Percentiles rank a stretch among this genome's conserved stretches.
These are phyloP conservation scores for Coprinopsis sp. DNA, from an alignment of 768 basidiomycete species.

Conservation along the genomic window DNA sequence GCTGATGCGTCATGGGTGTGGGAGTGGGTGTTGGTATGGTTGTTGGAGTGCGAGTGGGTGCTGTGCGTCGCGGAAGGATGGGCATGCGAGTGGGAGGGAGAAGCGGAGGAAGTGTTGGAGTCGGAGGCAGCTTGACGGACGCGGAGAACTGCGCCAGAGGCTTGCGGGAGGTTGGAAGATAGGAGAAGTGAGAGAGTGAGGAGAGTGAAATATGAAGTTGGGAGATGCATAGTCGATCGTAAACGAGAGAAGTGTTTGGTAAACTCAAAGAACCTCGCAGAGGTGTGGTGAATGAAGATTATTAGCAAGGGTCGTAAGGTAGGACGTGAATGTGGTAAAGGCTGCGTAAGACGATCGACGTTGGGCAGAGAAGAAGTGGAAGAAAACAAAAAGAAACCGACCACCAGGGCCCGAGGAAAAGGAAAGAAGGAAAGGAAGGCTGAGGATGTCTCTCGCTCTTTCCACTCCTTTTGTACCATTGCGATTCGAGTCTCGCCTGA, in stretches of 20 bases:
- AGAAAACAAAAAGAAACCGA: slow-evolving; percentile 3
- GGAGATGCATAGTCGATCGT: not conserved
- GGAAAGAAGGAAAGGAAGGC: not conserved
- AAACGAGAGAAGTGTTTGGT: not conserved
- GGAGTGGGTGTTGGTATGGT: too few species aligned
- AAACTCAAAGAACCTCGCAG: not conserved
- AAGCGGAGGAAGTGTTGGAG: not conserved
- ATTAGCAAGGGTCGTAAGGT: not conserved
- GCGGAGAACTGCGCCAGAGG: slow-evolving; percentile 1
- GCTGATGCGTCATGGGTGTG: too few species aligned
- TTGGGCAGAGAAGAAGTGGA: not conserved
- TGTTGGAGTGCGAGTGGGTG: too few species aligned
- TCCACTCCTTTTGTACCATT: too few species aligned
- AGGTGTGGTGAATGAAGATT: not conserved
- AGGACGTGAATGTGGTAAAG: not conserved
- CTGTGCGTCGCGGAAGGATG: too few species aligned
- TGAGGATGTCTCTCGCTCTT: too few species aligned
- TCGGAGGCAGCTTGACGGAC: not conserved
- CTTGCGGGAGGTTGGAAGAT: not conserved
- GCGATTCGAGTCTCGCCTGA: too few species aligned
- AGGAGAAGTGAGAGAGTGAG: slow-evolving; percentile 4
- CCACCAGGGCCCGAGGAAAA: slow-evolving; percentile 11
- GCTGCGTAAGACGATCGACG: not conserved
- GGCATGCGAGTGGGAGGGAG: not conserved
- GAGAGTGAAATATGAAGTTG: slow-evolving; percentile 3